Evolutionary conservation across 345 rosid species (phyloP).

Genomic region (Gossypium stocksii): DNA sequence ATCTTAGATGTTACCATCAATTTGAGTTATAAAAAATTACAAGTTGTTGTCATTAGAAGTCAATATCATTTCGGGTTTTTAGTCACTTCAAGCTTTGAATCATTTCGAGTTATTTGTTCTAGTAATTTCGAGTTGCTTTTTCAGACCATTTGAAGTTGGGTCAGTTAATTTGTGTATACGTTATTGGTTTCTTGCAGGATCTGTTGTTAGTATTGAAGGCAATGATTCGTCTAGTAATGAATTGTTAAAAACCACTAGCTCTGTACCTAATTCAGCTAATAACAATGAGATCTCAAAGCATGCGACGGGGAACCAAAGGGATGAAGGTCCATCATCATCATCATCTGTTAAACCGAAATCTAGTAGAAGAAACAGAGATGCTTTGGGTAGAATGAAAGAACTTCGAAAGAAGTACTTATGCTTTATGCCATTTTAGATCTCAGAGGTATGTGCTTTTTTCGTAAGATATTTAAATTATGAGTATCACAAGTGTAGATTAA

Average conservation of each 20-base stretch:
- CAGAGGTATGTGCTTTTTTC: not conserved
- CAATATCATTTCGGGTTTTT: no score
- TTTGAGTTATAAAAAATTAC: no score
- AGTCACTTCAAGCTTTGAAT: no score
- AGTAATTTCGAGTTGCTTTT: no score
- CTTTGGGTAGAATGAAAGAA: constrained; percentile 21
- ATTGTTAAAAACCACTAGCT: not conserved
- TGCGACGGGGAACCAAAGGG: not conserved
- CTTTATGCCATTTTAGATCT: constrained; percentile 35
- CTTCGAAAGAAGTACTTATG: constrained; percentile 38
- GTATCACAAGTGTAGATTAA: not conserved
- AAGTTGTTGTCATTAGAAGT: no score
- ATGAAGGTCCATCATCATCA: constrained; percentile 21
- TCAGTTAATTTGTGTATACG: not conserved
- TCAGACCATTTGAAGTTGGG: no score
- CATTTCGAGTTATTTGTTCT: no score
- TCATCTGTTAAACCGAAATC: not conserved
- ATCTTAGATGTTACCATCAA: no score
- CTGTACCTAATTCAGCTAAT: not conserved
- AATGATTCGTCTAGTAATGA: constrained; percentile 4
- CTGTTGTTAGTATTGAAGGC: constrained; percentile 11
- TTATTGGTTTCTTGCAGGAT: constrained; percentile 19
- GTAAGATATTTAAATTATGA: not conserved
- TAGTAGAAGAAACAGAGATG: constrained; percentile 22
- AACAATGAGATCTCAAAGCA: not conserved